Conservation (phyloP, 2,329 filamentous ascomycete species). For the Cercospora sojina region DNA sequence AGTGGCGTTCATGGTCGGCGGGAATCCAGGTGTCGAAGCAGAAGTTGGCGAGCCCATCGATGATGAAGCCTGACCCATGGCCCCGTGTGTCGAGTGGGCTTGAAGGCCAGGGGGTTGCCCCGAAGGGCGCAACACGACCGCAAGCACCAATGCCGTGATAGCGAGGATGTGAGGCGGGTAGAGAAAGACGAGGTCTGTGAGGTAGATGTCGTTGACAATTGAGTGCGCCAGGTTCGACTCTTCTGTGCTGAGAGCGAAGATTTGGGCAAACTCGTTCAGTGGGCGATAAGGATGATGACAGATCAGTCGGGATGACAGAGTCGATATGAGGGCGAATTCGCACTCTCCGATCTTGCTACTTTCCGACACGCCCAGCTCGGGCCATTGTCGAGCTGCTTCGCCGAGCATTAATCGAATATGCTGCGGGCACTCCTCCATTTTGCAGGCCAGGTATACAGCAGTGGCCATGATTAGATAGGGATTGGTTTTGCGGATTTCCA, state of each 20-base stretch:
- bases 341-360: conserved; percentile 86
- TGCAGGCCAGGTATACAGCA: conserved; percentile 90
- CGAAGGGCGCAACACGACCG: conserved; percentile 74
- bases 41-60: conserved; percentile 31
- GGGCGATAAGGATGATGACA: conserved; percentile 88
- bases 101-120: conserved; percentile 48
- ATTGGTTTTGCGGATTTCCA: conserved; percentile 89
- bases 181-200: conserved; percentile 84
- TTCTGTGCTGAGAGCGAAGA: conserved; percentile 71
- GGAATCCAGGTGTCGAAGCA: conserved; percentile 19
- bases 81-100: conserved; percentile 38
- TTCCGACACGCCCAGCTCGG: conserved; percentile 72
- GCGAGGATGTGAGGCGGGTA: conserved; percentile 85
- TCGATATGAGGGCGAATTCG: conserved; percentile 88
- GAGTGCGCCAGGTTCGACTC: conserved; percentile 75
- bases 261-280: conserved; percentile 66
- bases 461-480: conserved; percentile 92
- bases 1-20: conserved; percentile 25
- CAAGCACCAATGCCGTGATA: conserved; percentile 80
- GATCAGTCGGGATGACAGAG: conserved; percentile 86
- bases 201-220: conserved; percentile 87
- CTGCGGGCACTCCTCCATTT: conserved; percentile 96
- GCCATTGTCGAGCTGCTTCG: conserved; percentile 83
- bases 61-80: conserved; percentile 14
- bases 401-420: conserved; percentile 88